phyloP scores from a whole-genome alignment of 176 grass and related monocot species.

The Pontederia crassipes region DNA sequence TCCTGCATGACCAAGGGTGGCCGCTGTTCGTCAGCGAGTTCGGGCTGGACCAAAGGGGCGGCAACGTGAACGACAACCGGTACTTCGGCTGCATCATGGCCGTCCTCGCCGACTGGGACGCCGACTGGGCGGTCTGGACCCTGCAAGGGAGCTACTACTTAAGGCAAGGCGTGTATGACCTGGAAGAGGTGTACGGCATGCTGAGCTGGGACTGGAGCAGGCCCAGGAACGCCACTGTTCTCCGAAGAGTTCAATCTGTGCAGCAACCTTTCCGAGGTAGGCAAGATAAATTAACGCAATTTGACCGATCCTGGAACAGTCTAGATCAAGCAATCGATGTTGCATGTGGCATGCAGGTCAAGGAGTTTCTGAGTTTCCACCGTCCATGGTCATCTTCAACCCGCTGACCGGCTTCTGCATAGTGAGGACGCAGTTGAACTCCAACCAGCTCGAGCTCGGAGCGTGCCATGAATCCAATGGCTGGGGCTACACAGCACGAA shows the following conservation, averaged over 20 bases:
- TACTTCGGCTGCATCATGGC: constrained; percentile 60
- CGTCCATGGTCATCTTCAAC: constrained; percentile 58
- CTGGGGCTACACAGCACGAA: not conserved
- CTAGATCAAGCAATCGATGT: too few species aligned
- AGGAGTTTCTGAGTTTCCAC: constrained; percentile 22
- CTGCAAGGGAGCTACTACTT: constrained; percentile 82
- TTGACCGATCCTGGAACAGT: not conserved
- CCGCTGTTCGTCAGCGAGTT: constrained; percentile 81
- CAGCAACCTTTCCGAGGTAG: constrained; percentile 51
- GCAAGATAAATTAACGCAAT: not conserved
- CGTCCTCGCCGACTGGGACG: constrained; percentile 48
- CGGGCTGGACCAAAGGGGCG: constrained; percentile 69
- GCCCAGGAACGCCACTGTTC: constrained; percentile 32
- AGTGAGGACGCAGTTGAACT: not conserved
- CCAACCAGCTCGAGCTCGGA: constrained; percentile 26
- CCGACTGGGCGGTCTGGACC: constrained; percentile 79
- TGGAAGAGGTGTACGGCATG: constrained; percentile 63
- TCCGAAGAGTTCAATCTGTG: constrained; percentile 43
- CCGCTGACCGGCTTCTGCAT: constrained; percentile 49
- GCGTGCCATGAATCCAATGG: constrained; percentile 22
- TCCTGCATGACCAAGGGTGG: constrained; percentile 51
- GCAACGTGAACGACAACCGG: constrained; percentile 57
- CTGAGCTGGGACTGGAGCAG: constrained; percentile 35
- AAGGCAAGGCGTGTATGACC: constrained; percentile 38
- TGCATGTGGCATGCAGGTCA: constrained; percentile 24